These are phyloP conservation scores for Penicillium malachiteum DNA, from an alignment of 495 filamentous ascomycete genomes.

Conservation along the genomic window DNA sequence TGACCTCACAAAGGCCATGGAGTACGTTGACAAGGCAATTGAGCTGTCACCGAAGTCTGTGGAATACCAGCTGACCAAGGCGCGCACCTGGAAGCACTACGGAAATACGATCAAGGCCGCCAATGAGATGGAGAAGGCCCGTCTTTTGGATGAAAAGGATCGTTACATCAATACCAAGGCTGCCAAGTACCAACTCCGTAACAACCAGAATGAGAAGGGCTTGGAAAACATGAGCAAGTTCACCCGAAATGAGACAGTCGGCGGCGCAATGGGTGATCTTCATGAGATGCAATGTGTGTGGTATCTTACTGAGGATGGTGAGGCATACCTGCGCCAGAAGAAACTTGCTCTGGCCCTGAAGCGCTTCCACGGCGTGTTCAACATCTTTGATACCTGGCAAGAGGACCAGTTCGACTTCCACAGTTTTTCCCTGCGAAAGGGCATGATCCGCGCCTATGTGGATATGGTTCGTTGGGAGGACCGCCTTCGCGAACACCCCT, in stretches of 20 bases:
- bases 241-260: constrained; percentile 84
- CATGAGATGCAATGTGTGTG: constrained; percentile 99
- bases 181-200: constrained; percentile 94
- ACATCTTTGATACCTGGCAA: constrained; percentile 95
- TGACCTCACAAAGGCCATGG: constrained; percentile 74
- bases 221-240: constrained; percentile 91
- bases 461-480: constrained; percentile 98
- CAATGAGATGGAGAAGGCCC: constrained; percentile 83
- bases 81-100: constrained; percentile 90
- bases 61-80: constrained; percentile 93
- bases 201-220: constrained; percentile 82
- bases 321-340: constrained; percentile 80
- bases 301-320: constrained; percentile 93
- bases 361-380: constrained; percentile 78
- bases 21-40: constrained; percentile 79
- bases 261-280: constrained; percentile 85
- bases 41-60: constrained; percentile 73
- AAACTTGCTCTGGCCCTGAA: constrained; percentile 87
- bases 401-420: constrained; percentile 99
- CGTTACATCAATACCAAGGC: constrained; percentile 98
- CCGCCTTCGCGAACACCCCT: constrained; percentile 82
- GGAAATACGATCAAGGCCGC: constrained; percentile 79
- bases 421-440: constrained; percentile 91
- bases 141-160: constrained; percentile 80
- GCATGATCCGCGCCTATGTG: constrained; percentile 90